These are phyloP conservation scores for Fusarium clavum DNA, from an alignment of 2,329 filamentous ascomycete genomes.

Conservation along the genomic window DNA sequence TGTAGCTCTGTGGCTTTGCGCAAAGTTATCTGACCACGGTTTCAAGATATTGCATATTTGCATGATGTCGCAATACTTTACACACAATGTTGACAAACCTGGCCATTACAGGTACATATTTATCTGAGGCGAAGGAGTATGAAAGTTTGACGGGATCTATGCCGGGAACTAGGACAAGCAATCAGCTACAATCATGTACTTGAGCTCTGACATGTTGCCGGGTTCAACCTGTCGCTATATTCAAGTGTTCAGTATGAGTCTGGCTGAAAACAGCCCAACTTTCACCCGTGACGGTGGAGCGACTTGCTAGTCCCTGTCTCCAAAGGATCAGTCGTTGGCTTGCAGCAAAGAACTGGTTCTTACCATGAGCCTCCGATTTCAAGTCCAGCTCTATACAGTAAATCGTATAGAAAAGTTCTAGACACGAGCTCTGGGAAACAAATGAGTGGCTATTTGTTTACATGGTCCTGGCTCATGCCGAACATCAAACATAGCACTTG, in stretches of 20 bases:
- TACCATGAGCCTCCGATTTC: background rate
- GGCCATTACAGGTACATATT: background rate
- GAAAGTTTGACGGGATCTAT: conserved; percentile 3
- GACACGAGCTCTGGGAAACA: background rate
- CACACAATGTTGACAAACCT: conserved; percentile 3
- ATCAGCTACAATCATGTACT: background rate
- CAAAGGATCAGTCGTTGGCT: background rate
- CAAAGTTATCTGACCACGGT: background rate
- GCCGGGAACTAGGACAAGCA: background rate
- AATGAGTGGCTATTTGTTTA: background rate
- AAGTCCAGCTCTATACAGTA: background rate
- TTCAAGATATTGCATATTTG: background rate
- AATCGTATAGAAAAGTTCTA: background rate
- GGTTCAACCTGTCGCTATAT: background rate
- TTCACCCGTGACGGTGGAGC: background rate
- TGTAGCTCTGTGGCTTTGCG: background rate
- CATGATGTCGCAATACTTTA: background rate
- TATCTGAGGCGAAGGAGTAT: conserved; percentile 24
- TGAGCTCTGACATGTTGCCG: background rate
- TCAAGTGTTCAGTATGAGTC: background rate
- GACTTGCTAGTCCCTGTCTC: background rate
- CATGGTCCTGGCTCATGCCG: conserved; percentile 32
- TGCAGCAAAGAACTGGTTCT: background rate
- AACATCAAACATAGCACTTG: conserved; percentile 32
- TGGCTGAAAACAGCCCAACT: background rate